Evolutionary conservation across 2,329 filamentous ascomycete genomes (phyloP).

Genomic region (Talaromyces sp.): DNA sequence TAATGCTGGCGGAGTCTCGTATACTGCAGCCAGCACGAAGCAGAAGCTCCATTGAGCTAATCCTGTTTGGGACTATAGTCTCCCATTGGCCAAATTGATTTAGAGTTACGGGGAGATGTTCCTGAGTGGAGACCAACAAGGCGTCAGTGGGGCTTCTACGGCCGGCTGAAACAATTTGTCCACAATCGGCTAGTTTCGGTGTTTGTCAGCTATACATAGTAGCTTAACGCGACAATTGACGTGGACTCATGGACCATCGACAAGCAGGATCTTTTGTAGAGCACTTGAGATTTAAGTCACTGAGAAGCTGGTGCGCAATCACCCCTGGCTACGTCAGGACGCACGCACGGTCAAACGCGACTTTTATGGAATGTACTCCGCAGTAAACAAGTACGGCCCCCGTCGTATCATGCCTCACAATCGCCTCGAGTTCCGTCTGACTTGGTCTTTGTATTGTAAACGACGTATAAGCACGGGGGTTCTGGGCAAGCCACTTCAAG

Average conservation of each 20-base stretch:
- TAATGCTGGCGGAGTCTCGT: not conserved
- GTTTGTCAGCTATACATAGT: not conserved
- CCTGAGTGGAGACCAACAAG: not conserved
- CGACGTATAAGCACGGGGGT: not conserved
- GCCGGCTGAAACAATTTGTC: not conserved
- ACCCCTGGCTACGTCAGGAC: too few relatives aligned
- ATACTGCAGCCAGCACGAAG: not conserved
- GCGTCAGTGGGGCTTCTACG: not conserved
- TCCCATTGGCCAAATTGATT: not conserved
- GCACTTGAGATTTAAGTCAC: too few relatives aligned
- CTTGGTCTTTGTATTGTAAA: not conserved
- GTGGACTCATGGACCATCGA: too few relatives aligned
- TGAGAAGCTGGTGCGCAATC: too few relatives aligned
- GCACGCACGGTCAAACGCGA: too few relatives aligned
- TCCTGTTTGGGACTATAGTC: slow-evolving; percentile 7
- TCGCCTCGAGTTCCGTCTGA: not conserved
- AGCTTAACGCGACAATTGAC: too few relatives aligned
- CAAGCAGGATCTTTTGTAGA: not conserved
- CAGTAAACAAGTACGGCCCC: not conserved
- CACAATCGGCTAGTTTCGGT: not conserved
- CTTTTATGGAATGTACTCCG: too few relatives aligned
- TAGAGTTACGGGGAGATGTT: not conserved
- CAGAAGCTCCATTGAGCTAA: not conserved
- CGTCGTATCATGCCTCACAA: not conserved
- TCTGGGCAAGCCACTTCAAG: not conserved